These are phyloP conservation scores for Rheum nobile DNA, from an alignment of 148 eudicot genomes.

Conservation along the genomic window DNA sequence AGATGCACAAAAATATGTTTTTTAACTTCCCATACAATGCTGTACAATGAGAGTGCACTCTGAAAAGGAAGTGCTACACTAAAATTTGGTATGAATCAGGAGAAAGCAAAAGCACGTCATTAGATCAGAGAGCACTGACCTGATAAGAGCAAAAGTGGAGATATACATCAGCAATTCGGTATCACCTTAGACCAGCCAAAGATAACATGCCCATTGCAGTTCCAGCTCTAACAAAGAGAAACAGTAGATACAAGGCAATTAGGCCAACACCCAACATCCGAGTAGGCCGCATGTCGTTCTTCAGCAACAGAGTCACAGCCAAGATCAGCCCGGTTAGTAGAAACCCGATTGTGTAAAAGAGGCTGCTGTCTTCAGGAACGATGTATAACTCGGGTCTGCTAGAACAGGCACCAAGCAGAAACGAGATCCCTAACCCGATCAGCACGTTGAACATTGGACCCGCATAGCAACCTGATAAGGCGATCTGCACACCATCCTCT, in stretches of 20 bases:
- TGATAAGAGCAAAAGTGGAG: background rate
- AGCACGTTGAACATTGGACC: slow-evolving; percentile 95
- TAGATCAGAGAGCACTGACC: background rate
- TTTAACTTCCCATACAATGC: background rate
- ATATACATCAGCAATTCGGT: background rate
- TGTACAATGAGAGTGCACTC: background rate
- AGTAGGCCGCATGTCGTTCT: slow-evolving; percentile 79
- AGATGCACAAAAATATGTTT: background rate
- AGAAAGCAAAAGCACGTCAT: background rate
- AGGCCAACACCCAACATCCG: slow-evolving; percentile 64
- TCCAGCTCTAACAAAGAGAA: slow-evolving; percentile 39
- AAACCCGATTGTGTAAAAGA: slow-evolving; percentile 71
- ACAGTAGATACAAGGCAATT: slow-evolving; percentile 49
- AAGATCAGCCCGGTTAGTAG: slow-evolving; percentile 60
- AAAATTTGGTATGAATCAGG: background rate
- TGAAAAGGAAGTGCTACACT: background rate
- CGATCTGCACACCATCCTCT: slow-evolving; percentile 88
- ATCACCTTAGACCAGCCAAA: slow-evolving; percentile 19
- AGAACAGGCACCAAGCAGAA: slow-evolving; percentile 71
- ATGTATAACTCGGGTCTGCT: slow-evolving; percentile 35
- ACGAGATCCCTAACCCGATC: slow-evolving; percentile 80
- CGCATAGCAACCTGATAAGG: slow-evolving; percentile 88
- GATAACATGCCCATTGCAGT: slow-evolving; percentile 33
- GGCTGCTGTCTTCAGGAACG: slow-evolving; percentile 56
- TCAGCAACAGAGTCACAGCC: slow-evolving; percentile 54